Conservation (phyloP, 192 early-diverging fungal species). For the Geranomyces variabilis region DNA sequence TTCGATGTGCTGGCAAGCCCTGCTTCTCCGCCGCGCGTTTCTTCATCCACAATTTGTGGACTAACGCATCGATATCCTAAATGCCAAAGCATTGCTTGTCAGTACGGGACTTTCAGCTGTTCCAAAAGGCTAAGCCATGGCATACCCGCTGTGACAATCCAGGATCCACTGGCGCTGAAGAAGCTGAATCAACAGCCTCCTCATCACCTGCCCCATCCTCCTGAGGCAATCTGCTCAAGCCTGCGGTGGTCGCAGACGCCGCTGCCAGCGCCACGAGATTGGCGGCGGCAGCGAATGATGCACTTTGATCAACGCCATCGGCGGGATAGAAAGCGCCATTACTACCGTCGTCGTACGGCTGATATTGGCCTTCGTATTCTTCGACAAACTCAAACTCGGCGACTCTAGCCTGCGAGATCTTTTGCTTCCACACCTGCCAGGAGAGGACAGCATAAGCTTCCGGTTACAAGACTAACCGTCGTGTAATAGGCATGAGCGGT, state of each 20-base stretch:
- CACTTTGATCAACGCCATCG: conserved; percentile 2
- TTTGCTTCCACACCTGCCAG: conserved; percentile 59
- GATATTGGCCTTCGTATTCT: conserved; percentile 26
- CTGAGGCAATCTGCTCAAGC: neutral
- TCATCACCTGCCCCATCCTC: conserved; percentile 18
- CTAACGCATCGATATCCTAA: conserved; percentile 9
- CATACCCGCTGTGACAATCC: neutral
- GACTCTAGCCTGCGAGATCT: conserved; percentile 56
- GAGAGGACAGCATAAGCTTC: neutral
- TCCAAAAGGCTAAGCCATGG: neutral
- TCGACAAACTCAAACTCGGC: conserved; percentile 41
- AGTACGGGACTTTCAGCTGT: too few relatives aligned
- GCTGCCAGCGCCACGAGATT: neutral
- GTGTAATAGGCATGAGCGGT: neutral
- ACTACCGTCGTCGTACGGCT: neutral
- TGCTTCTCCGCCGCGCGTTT: conserved; percentile 41
- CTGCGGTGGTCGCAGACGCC: conserved; percentile 1
- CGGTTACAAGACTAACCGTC: neutral
- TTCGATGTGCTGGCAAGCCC: conserved; percentile 8
- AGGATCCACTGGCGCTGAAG: neutral
- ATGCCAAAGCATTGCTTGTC: too few relatives aligned
- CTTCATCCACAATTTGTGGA: conserved; percentile 19
- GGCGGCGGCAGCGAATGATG: neutral
- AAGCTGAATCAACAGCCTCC: neutral
- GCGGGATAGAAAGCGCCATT: conserved; percentile 8